These are phyloP conservation scores for Parasitella parasitica DNA, from an alignment of 371 early-diverging fungal species.

Conservation along the genomic window DNA sequence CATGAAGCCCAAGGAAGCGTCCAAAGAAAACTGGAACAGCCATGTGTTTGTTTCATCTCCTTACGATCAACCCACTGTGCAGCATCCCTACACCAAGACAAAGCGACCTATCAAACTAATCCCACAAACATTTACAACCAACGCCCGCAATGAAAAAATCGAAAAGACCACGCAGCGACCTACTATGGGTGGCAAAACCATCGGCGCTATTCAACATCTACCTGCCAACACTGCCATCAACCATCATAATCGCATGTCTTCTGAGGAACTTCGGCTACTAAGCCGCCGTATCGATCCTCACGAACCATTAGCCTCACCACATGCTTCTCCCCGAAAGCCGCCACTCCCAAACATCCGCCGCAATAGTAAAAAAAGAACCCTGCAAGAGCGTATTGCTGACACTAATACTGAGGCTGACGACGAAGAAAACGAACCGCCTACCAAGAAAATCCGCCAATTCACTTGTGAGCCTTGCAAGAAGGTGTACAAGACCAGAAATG, in stretches of 20 bases:
- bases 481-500: constrained; percentile 45
- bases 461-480: constrained; percentile 52
- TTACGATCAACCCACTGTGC: constrained; percentile 2
- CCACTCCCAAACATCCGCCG: constrained; percentile 25
- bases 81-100: neutral
- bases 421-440: neutral
- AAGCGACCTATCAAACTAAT: neutral
- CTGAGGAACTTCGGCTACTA: constrained; percentile 34
- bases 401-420: neutral
- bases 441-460: constrained; percentile 5
- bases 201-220: constrained; percentile 12
- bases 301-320: constrained; percentile 32
- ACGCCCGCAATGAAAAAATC: neutral
- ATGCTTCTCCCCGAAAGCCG: constrained; percentile 36
- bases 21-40: constrained; percentile 1
- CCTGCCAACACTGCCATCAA: constrained; percentile 1
- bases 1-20: neutral
- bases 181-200: constrained; percentile 31
- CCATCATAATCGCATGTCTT: constrained; percentile 21
- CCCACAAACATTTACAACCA: constrained; percentile 12
- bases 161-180: constrained; percentile 17
- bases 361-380: neutral
- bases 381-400: neutral
- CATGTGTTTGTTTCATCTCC: constrained; percentile 4
- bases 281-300: constrained; percentile 46